These are phyloP conservation scores for Hymenotorrendiella dingleyae DNA, from an alignment of 2,329 filamentous ascomycete genomes.

Conservation along the genomic window DNA sequence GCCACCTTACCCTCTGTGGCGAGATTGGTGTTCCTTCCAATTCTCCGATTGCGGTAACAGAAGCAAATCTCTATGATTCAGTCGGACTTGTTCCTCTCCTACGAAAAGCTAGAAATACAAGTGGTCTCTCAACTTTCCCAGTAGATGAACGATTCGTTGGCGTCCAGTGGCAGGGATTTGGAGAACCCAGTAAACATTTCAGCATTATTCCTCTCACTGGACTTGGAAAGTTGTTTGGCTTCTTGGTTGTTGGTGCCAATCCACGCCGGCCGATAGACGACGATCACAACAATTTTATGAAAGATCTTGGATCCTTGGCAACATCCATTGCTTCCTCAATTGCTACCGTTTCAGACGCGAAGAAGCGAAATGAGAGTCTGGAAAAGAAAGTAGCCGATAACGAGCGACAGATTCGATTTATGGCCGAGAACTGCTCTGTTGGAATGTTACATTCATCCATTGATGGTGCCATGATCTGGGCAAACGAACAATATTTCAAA, in stretches of 20 bases:
- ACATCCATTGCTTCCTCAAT: conserved; percentile 21
- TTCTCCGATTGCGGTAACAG: conserved; percentile 17
- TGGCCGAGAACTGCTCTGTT: conserved; percentile 27
- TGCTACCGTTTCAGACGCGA: conserved; percentile 19
- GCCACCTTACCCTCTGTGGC: conserved; percentile 11
- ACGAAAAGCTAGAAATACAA: conserved; percentile 11
- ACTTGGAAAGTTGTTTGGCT: conserved; percentile 19
- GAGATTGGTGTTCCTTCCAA: conserved; percentile 20
- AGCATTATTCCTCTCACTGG: conserved; percentile 21
- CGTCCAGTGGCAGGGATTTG: conserved; percentile 20
- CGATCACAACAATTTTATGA: conserved; percentile 22
- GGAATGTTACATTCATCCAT: conserved; percentile 24
- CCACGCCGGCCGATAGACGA: conserved; percentile 24
- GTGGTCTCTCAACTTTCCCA: conserved; percentile 16
- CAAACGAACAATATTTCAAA: conserved; percentile 25
- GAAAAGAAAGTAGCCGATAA: conserved; percentile 18
- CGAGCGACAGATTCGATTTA: conserved; percentile 21
- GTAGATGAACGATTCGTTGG: conserved; percentile 22
- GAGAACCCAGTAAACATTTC: conserved; percentile 19
- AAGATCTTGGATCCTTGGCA: conserved; percentile 20
- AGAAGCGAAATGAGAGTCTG: conserved; percentile 14
- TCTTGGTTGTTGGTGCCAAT: conserved; percentile 23
- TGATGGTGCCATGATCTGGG: conserved; percentile 24
- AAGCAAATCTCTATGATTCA: conserved; percentile 16
- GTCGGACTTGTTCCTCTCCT: conserved; percentile 20